Evolutionary conservation across 352 stramenopile species (phyloP).

Genomic region (Pythium phragmiticola): DNA sequence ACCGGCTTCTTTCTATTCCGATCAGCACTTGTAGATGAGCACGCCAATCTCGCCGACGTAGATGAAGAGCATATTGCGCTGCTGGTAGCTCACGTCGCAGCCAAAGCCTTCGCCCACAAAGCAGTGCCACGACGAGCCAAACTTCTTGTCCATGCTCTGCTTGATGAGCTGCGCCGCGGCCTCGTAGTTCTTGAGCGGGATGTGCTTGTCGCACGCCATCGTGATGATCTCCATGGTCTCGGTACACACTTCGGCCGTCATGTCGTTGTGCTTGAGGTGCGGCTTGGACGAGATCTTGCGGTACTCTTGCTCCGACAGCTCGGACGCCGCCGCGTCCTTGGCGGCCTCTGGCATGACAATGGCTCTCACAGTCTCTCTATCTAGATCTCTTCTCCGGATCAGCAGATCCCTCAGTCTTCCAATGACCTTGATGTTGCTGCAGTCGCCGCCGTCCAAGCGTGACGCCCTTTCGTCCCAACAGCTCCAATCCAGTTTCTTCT

Average conservation of each 20-base stretch:
- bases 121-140: constrained; percentile 94
- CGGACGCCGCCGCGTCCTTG: constrained; percentile 38
- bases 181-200: constrained; percentile 94
- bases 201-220: constrained; percentile 95
- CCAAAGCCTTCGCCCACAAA: constrained; percentile 96
- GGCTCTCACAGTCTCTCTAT: not conserved
- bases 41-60: constrained; percentile 93
- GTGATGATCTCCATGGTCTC: constrained; percentile 96
- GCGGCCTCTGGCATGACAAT: constrained; percentile 48
- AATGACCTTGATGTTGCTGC: not conserved
- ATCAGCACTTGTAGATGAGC: constrained; percentile 93
- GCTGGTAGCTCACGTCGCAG: constrained; percentile 96
- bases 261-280: constrained; percentile 84
- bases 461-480: not conserved
- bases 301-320: constrained; percentile 77
- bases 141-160: constrained; percentile 97
- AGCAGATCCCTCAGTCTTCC: constrained; percentile 25
- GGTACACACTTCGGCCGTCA: constrained; percentile 93
- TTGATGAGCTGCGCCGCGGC: constrained; percentile 92
- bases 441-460: not conserved
- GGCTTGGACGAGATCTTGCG: constrained; percentile 83
- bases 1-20: not conserved
- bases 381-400: not conserved
- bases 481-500: not conserved
- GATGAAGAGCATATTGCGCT: constrained; percentile 95